Evolutionary conservation across 768 basidiomycete species (phyloP).

Genomic region (Guyanaporus albipodus): DNA sequence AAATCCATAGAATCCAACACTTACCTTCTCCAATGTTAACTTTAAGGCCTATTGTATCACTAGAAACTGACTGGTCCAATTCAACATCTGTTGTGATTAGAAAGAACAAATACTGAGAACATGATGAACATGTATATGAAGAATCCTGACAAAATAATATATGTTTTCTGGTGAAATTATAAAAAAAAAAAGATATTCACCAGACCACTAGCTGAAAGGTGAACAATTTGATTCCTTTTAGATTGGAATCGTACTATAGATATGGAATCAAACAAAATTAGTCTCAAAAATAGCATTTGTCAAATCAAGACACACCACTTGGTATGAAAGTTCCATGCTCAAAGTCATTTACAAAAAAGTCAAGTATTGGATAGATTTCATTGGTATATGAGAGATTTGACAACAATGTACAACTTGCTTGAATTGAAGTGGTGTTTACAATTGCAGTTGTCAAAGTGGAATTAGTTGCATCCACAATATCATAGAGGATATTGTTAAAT

Average conservation of each 20-base stretch:
- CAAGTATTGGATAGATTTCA: background rate
- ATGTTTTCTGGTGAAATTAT: background rate
- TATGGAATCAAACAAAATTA: background rate
- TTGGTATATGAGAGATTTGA: conserved; percentile 1
- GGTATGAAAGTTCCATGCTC: background rate
- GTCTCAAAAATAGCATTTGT: background rate
- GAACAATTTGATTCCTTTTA: background rate
- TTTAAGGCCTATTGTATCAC: background rate
- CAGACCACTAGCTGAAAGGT: background rate
- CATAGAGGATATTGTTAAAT: background rate
- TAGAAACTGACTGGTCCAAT: background rate
- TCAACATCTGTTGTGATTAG: conserved; percentile 8
- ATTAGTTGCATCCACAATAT: background rate
- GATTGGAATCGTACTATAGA: no score
- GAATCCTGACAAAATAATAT: background rate
- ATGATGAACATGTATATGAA: background rate
- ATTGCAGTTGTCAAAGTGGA: background rate
- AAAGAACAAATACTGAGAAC: conserved; percentile 3
- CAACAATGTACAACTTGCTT: background rate
- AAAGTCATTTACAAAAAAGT: background rate
- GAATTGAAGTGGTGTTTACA: background rate
- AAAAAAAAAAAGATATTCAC: background rate
- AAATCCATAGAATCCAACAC: background rate
- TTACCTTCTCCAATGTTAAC: background rate
- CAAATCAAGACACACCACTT: background rate